Base-by-base conservation (phyloP, 441 rosid species). In the Gossypium davidsonii region DNA sequence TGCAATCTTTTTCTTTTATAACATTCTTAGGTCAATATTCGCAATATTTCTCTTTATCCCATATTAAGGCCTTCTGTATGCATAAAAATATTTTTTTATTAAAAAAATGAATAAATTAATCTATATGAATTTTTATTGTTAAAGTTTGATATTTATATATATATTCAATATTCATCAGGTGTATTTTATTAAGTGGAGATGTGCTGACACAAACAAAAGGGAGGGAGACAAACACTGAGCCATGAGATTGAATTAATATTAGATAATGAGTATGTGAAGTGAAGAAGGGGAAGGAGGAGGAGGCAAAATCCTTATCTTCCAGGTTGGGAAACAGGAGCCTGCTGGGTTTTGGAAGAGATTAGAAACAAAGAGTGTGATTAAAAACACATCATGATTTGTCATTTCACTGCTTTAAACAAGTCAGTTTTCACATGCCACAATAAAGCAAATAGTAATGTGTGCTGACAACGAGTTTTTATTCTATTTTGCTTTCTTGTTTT, bases 391-490 rank as follows among this genome's bases (percentile, higher is more conserved):
- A 70, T 70, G 53, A 42, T 74, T 62, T 73, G 78, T 67, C 78
- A 73, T 76, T 8, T 8, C 23, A 48, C 18, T 70, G 72, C 20
- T 70, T 70, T 78, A 73, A 67, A 31, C 53, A 62, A 70, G 73
- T 79, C 70, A 71, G 79, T 11, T 66, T 57, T 67, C 76, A 62
- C 73, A 74, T 42, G 73, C 65, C 70, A 18, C 17, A 51, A 52
- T 67, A 75, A 79, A 76, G 74, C 44, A 48, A 18, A 8, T 0
- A 72, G 71, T 75, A 74, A 70, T 67, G 76, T 51, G 71, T 5
- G 63, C 39, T 65, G 66, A 74, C 74, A 64, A 58, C 62, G 75
- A 53, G 15, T 28, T 55, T 42, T 60, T 73, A 31, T 75, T 73
- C 68, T 77, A 15, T 23, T 48, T 77, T 70, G 52, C 34, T 31